Conservation (phyloP, 129 eudicot genomes). For the Ambrosia trifida region DNA sequence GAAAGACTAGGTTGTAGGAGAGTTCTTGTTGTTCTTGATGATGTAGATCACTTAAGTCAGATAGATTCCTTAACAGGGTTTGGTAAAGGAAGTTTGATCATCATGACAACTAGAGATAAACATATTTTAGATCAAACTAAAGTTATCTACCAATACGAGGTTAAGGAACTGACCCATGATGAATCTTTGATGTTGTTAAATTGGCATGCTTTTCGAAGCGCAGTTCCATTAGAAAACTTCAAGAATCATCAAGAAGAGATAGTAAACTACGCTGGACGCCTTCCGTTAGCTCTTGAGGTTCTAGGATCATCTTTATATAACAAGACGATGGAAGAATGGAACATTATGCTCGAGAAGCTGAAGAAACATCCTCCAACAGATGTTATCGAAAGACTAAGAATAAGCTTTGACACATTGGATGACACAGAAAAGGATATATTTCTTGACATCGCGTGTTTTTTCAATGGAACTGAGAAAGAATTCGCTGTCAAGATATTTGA, state of each 20-base stretch:
- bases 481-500: slow-evolving; percentile 16
- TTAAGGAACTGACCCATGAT: slow-evolving; percentile 10
- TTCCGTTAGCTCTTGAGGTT: slow-evolving; percentile 25
- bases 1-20: slow-evolving; percentile 17
- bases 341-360: background rate
- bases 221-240: slow-evolving; percentile 7
- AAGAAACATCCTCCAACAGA: background rate
- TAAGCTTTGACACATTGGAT: slow-evolving; percentile 23
- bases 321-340: slow-evolving; percentile 15
- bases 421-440: slow-evolving; percentile 26
- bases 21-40: slow-evolving; percentile 29
- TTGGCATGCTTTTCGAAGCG: slow-evolving; percentile 29
- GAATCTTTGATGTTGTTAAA: slow-evolving; percentile 11
- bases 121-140: slow-evolving; percentile 11
- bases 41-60: slow-evolving; percentile 23
- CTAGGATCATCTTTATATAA: slow-evolving; percentile 19
- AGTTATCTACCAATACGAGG: slow-evolving; percentile 15
- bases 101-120: slow-evolving; percentile 26
- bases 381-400: slow-evolving; percentile 4
- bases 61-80: slow-evolving; percentile 22
- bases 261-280: slow-evolving; percentile 9
- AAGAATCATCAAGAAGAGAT: background rate
- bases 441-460: slow-evolving; percentile 31
- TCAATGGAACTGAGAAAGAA: slow-evolving; percentile 12
- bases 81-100: slow-evolving; percentile 27